phyloP scores from a whole-genome alignment of 2,329 filamentous ascomycete genomes.

The Verticillium nonalfalfae region DNA sequence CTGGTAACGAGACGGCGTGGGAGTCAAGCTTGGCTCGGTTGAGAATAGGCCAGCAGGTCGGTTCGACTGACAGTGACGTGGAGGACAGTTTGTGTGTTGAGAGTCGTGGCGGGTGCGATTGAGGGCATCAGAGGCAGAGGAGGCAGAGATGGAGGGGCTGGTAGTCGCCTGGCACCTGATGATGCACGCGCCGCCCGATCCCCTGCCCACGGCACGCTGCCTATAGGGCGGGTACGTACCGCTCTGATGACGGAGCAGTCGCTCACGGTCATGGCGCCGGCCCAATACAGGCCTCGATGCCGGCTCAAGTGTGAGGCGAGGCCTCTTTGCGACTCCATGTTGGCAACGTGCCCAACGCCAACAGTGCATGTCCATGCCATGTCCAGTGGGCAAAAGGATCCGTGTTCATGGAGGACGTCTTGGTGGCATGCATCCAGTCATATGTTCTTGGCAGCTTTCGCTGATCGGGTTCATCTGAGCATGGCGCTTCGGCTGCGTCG shows the following conservation, averaged over 20 bases:
- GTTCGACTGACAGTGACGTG: background rate
- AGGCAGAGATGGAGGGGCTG: background rate
- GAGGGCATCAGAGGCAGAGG: background rate
- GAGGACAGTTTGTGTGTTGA: slow-evolving; percentile 1
- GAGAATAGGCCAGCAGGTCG: background rate
- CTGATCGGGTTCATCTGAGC: background rate
- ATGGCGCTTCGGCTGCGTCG: background rate
- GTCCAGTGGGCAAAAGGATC: background rate
- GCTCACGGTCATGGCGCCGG: no score
- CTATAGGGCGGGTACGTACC: background rate
- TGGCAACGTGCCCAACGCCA: background rate
- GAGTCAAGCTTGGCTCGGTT: background rate
- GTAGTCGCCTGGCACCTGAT: background rate
- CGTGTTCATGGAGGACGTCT: no score
- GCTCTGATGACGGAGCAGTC: background rate
- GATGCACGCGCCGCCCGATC: background rate
- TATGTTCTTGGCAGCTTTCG: background rate
- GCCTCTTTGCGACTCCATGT: no score
- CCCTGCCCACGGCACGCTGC: no score
- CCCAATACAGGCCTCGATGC: no score
- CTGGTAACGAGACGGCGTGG: background rate
- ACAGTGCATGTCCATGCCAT: no score
- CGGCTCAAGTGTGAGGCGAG: no score
- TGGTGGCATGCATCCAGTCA: no score
- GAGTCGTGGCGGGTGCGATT: background rate